Evolutionary conservation across 2,329 filamentous ascomycete genomes (phyloP).

Genomic region (Aspergillus versicolor): DNA sequence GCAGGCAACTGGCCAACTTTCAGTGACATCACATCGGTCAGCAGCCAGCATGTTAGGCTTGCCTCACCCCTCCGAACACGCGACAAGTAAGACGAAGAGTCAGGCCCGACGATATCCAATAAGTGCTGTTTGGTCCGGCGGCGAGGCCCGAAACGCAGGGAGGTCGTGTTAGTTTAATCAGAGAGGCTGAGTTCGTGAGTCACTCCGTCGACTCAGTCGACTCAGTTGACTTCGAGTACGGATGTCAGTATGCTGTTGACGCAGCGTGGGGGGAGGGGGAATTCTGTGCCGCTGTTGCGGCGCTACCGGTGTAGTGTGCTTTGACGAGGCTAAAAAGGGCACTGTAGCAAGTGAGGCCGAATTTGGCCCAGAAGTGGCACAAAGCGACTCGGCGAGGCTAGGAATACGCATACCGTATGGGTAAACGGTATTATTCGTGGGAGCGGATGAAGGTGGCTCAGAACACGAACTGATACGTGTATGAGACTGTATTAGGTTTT

Average conservation of each 20-base stretch:
- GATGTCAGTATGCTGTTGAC: neutral
- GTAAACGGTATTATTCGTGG: neutral
- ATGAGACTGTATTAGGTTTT: conserved; percentile 1
- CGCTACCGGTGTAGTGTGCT: too few relatives aligned
- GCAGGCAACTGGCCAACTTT: neutral
- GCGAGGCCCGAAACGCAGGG: neutral
- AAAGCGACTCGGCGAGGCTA: neutral
- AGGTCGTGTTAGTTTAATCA: neutral
- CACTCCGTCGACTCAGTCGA: neutral
- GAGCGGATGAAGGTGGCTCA: neutral
- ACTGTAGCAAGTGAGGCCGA: neutral
- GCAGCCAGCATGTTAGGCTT: neutral
- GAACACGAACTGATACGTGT: neutral
- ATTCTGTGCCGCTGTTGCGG: neutral
- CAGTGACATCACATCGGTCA: neutral
- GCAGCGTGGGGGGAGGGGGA: neutral
- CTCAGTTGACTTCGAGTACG: neutral
- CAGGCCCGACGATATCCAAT: neutral
- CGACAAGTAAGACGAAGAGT: neutral
- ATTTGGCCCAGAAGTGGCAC: neutral
- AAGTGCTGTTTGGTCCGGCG: neutral
- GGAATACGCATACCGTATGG: conserved; percentile 2
- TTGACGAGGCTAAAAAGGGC: too few relatives aligned
- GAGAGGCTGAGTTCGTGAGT: neutral
- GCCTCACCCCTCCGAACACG: neutral